Percentiles rank a stretch among this genome's conserved stretches.
These are phyloP conservation scores for Buxus sempervirens DNA, from an alignment of 164 flowering plant species.

Conservation along the genomic window DNA sequence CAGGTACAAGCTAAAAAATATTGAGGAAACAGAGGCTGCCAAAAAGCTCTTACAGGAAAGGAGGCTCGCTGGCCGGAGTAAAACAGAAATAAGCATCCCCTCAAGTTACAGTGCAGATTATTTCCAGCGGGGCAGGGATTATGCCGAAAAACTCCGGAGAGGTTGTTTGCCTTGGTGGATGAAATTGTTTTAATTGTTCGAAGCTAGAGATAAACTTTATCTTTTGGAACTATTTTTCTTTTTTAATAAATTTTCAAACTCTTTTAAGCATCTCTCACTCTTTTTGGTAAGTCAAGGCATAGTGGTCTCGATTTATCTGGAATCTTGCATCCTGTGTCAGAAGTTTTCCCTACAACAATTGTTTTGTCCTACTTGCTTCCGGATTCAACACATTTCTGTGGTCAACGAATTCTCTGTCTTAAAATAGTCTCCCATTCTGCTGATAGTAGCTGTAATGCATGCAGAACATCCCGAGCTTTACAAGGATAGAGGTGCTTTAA, in stretches of 20 bases:
- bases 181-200: no score
- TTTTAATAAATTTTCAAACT: neutral
- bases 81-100: constrained; percentile 65
- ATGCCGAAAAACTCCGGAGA: constrained; percentile 89
- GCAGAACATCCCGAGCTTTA: constrained; percentile 92
- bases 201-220: neutral
- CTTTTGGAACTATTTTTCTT: neutral
- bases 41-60: constrained; percentile 91
- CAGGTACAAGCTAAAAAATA: constrained; percentile 85
- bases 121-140: constrained; percentile 88
- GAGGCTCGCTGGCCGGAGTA: constrained; percentile 67
- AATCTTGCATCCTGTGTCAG: no score
- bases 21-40: constrained; percentile 98
- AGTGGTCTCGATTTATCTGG: no score
- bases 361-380: no score
- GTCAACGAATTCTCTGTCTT: no score
- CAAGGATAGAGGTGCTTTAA: constrained; percentile 56
- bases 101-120: constrained; percentile 95
- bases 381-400: no score
- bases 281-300: no score
- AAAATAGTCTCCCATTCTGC: no score
- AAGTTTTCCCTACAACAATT: no score
- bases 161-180: constrained; percentile 33
- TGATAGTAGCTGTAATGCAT: constrained; percentile 9
- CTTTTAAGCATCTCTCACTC: neutral